Conservation (phyloP, 2,329 filamentous ascomycete genomes). For the Fusarium foetens region DNA sequence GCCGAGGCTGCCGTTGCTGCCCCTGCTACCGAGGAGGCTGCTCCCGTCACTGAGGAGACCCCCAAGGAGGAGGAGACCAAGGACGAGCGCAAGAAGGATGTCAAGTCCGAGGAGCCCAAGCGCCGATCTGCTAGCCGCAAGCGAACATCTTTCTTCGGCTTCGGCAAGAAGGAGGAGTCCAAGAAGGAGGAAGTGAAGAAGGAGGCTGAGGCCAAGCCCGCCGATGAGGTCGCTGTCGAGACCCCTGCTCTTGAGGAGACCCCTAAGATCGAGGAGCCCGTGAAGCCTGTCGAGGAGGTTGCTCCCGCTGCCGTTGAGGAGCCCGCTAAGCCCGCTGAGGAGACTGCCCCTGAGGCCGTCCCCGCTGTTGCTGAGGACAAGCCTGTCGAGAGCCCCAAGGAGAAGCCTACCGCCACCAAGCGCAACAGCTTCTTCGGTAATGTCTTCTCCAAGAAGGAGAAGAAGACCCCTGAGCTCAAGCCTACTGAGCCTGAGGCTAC, state of each 20-base stretch:
- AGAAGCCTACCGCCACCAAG: constrained; percentile 60
- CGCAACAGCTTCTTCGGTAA: constrained; percentile 66
- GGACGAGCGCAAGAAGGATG: constrained; percentile 55
- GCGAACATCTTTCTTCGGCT: constrained; percentile 72
- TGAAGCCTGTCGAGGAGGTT: constrained; percentile 51
- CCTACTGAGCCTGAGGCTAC: constrained; percentile 51
- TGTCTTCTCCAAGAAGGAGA: constrained; percentile 65
- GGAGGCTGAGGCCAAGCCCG: constrained; percentile 54
- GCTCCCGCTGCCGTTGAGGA: constrained; percentile 54
- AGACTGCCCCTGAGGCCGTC: constrained; percentile 50
- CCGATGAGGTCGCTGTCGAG: constrained; percentile 47
- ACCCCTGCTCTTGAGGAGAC: constrained; percentile 50
- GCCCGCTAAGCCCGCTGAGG: constrained; percentile 47
- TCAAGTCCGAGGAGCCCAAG: constrained; percentile 68
- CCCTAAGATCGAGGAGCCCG: constrained; percentile 66
- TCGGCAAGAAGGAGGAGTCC: constrained; percentile 65
- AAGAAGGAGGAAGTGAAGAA: constrained; percentile 61
- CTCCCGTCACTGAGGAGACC: constrained; percentile 48
- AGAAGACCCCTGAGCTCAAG: constrained; percentile 66
- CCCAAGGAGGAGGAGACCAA: constrained; percentile 50
- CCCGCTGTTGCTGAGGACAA: constrained; percentile 47
- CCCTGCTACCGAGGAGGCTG: constrained; percentile 41
- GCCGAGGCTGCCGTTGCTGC: constrained; percentile 42
- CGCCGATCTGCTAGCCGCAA: constrained; percentile 72
- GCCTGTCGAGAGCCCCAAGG: constrained; percentile 54